Conservation (phyloP, 2,329 filamentous ascomycete species). For the Verticillium tricorpus region DNA sequence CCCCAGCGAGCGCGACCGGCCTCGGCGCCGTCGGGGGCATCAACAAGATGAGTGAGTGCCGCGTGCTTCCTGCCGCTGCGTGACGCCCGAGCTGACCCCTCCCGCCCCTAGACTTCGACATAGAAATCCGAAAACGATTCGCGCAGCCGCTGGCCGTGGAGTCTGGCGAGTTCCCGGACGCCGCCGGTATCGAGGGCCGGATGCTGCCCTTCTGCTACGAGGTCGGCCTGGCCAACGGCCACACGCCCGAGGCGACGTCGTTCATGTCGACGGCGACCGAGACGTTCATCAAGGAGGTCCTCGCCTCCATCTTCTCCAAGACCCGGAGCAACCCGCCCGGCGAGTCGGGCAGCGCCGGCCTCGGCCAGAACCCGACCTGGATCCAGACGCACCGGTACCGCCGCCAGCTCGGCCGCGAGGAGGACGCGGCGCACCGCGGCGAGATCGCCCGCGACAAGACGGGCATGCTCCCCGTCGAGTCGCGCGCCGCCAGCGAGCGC, state of each 20-base stretch:
- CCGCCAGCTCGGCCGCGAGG: conserved; percentile 69
- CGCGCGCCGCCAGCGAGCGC: conserved; percentile 68
- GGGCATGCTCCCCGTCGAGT: conserved; percentile 76
- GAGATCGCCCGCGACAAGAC: conserved; percentile 70
- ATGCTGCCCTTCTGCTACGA: conserved; percentile 69
- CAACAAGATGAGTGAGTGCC: conserved; percentile 70
- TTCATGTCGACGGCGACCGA: conserved; percentile 64
- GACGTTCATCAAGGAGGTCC: conserved; percentile 61
- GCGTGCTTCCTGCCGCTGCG: too few relatives aligned
- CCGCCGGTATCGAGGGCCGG: conserved; percentile 55
- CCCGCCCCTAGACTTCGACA: conserved; percentile 49
- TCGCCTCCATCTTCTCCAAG: conserved; percentile 59
- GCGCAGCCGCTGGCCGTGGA: conserved; percentile 60
- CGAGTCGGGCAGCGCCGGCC: conserved; percentile 55
- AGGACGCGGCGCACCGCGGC: conserved; percentile 67
- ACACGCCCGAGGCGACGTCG: conserved; percentile 55
- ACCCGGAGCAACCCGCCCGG: conserved; percentile 62
- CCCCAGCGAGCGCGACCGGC: conserved; percentile 65
- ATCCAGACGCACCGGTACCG: conserved; percentile 78
- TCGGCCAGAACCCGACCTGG: conserved; percentile 62
- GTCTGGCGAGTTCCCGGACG: conserved; percentile 65
- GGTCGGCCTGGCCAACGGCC: conserved; percentile 55
- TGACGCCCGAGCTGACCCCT: not conserved
- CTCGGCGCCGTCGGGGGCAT: conserved; percentile 29
- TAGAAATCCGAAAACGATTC: conserved; percentile 64